Evolutionary conservation across 176 grass and related monocot genomes (phyloP).

Genomic region (Aegilops umbellulata): DNA sequence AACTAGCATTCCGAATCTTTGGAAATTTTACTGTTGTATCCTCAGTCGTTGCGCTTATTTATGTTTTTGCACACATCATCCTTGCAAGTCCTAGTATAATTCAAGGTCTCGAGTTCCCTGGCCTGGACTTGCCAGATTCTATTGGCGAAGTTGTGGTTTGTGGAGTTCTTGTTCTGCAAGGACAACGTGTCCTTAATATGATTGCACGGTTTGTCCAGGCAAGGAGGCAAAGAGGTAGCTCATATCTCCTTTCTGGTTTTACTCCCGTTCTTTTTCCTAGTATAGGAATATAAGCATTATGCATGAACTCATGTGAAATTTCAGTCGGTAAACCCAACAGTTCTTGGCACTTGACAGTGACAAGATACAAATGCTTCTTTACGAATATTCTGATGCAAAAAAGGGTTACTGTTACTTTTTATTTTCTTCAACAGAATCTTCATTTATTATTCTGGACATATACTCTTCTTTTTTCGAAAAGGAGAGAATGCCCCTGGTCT

Average conservation of each 20-base stretch:
- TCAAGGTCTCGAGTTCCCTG: slow-evolving; percentile 89
- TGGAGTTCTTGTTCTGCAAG: slow-evolving; percentile 87
- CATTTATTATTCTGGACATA: not conserved
- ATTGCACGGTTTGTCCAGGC: slow-evolving; percentile 75
- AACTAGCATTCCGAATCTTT: slow-evolving; percentile 70
- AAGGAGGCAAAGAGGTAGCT: slow-evolving; percentile 72
- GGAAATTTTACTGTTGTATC: slow-evolving; percentile 82
- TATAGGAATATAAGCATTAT: not conserved
- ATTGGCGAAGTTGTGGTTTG: slow-evolving; percentile 83
- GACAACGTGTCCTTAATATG: slow-evolving; percentile 74
- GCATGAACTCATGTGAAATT: slow-evolving; percentile 2
- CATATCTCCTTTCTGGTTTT: slow-evolving; percentile 19
- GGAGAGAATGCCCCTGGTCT: too few relatives aligned
- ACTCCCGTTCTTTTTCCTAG: not conserved
- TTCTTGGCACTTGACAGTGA: not conserved
- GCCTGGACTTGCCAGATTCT: slow-evolving; percentile 92
- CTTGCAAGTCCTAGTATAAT: slow-evolving; percentile 65
- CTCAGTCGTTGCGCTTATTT: slow-evolving; percentile 57
- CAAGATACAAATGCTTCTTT: slow-evolving; percentile 6
- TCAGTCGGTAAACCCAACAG: not conserved
- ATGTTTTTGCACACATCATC: slow-evolving; percentile 73
- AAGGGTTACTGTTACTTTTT: not conserved
- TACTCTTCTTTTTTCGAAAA: not conserved
- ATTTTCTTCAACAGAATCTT: not conserved
- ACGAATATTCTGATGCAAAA: not conserved